Evolutionary conservation across 202 grass and related monocot species (phyloP).

Genomic region (Zizania palustris): DNA sequence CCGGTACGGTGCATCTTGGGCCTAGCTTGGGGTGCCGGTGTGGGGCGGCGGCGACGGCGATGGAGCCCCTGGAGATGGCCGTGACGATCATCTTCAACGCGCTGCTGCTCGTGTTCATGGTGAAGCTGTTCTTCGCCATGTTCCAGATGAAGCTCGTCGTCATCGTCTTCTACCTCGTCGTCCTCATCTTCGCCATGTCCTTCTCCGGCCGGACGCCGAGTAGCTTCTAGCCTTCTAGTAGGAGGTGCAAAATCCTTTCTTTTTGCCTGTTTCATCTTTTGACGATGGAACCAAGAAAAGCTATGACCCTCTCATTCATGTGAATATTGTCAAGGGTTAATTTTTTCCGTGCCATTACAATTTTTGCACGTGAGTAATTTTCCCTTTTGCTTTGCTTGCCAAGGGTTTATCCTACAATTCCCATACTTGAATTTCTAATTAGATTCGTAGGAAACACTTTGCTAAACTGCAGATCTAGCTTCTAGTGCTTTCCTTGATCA

Average conservation of each 20-base stretch:
- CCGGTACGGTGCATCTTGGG: neutral
- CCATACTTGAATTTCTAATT: neutral
- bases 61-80: conserved; percentile 62
- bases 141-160: conserved; percentile 68
- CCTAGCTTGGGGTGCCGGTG: neutral
- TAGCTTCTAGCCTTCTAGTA: conserved; percentile 52
- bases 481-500: conserved; percentile 9
- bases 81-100: conserved; percentile 55
- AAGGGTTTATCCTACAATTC: neutral
- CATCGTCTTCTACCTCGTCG: conserved; percentile 63
- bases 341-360: too few species aligned
- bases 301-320: neutral
- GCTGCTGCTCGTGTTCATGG: conserved; percentile 70
- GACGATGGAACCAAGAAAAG: neutral
- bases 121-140: conserved; percentile 77
- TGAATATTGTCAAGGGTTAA: conserved; percentile 11
- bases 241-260: conserved; percentile 31
- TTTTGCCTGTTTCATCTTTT: conserved; percentile 11
- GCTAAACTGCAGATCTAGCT: neutral
- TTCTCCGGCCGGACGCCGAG: conserved; percentile 53
- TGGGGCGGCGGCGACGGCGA: neutral
- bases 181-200: conserved; percentile 63
- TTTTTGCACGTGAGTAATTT: too few species aligned
- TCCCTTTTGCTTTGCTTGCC: too few species aligned
- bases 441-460: neutral